phyloP scores from a whole-genome alignment of 805 yeast species.

The Metschnikowia borealis region DNA sequence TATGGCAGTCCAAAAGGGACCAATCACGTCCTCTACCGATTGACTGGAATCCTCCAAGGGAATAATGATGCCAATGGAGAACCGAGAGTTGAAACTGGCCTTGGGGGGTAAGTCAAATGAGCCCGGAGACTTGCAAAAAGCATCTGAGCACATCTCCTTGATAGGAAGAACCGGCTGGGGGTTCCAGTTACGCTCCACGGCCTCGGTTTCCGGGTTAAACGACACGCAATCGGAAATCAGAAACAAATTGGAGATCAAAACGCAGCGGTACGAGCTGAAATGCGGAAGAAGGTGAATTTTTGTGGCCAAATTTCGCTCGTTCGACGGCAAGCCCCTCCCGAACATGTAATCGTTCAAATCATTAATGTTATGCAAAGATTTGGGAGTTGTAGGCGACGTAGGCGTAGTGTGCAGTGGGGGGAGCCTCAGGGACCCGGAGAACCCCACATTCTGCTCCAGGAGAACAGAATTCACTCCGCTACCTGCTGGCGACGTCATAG shows the following conservation, averaged over 20 bases:
- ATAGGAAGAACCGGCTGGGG: constrained; percentile 40
- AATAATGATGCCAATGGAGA: constrained; percentile 46
- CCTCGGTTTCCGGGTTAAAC: constrained; percentile 2
- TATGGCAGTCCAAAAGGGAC: constrained; percentile 49
- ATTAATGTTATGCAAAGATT: constrained; percentile 36
- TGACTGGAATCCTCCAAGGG: constrained; percentile 36
- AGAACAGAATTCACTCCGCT: no score
- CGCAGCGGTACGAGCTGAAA: constrained; percentile 29
- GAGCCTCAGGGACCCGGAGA: neutral
- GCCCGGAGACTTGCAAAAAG: constrained; percentile 1
- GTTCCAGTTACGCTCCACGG: constrained; percentile 29
- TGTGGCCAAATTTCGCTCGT: constrained; percentile 40
- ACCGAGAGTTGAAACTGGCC: constrained; percentile 29
- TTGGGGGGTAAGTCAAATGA: constrained; percentile 3
- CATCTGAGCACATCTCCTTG: constrained; percentile 17
- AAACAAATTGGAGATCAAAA: constrained; percentile 45
- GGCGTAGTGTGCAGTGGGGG: neutral
- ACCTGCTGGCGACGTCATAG: neutral
- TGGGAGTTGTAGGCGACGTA: constrained; percentile 8
- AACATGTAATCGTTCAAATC: constrained; percentile 53
- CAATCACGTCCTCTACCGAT: constrained; percentile 37
- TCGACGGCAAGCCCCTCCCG: constrained; percentile 53
- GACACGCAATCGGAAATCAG: constrained; percentile 28
- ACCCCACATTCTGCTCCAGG: neutral
- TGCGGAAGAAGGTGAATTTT: constrained; percentile 48